These are phyloP conservation scores for Jaenimonas drosophilae DNA, from an alignment of 208 protist species.

Conservation along the genomic window DNA sequence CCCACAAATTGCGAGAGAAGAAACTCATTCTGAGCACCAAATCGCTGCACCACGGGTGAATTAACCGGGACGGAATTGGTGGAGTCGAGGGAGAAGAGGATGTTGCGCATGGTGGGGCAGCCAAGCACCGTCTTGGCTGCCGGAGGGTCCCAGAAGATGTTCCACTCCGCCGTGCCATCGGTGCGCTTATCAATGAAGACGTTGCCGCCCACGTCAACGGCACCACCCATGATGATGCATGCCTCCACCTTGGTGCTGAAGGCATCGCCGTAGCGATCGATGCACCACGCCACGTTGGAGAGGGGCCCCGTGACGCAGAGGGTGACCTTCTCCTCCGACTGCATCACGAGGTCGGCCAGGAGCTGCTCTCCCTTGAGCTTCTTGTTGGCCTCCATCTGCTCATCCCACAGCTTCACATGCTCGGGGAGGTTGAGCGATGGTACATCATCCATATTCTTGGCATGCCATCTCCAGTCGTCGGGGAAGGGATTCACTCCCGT, in stretches of 20 bases:
- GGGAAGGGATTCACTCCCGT: conserved; percentile 80
- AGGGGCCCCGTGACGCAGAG: conserved; percentile 85
- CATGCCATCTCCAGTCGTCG: conserved; percentile 61
- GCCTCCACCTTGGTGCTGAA: conserved; percentile 75
- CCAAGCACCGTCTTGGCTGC: conserved; percentile 62
- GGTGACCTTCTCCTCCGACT: conserved; percentile 57
- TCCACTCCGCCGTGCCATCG: conserved; percentile 83
- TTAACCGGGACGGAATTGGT: conserved; percentile 80
- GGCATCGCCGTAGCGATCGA: conserved; percentile 60
- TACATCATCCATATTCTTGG: conserved; percentile 81
- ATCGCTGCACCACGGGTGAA: conserved; percentile 49
- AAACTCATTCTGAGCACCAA: conserved; percentile 69
- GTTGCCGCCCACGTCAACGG: conserved; percentile 75
- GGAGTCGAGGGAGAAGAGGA: conserved; percentile 81
- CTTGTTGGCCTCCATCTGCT: conserved; percentile 23
- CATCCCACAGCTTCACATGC: conserved; percentile 36
- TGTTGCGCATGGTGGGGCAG: conserved; percentile 26
- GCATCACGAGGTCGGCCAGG: conserved; percentile 70
- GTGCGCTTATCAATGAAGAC: conserved; percentile 59
- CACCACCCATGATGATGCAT: conserved; percentile 86
- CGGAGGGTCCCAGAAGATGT: conserved; percentile 83
- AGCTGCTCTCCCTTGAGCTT: conserved; percentile 62
- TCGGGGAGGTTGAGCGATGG: conserved; percentile 67
- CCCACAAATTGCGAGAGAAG: conserved; percentile 84
- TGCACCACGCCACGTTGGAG: conserved; percentile 76